Percentiles rank a stretch among this genome's conserved stretches.
Conservation (phyloP, 2,329 filamentous ascomycete genomes). For the Erysiphe pulchra region DNA sequence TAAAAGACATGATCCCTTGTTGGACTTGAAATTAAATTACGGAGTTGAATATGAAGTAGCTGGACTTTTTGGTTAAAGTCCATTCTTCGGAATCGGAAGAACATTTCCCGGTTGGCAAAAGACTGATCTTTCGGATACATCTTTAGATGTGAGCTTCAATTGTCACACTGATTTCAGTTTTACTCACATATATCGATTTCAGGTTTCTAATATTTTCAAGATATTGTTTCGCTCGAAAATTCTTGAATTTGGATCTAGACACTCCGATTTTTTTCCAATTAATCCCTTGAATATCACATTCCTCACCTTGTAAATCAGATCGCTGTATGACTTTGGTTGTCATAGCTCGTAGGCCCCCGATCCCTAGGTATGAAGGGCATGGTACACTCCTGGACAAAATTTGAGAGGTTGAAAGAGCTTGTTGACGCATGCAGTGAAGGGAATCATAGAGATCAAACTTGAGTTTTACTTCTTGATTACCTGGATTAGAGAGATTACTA, state of each 20-base stretch:
- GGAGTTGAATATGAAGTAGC: constrained; percentile 39
- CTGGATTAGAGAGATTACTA: too few species aligned
- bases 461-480: too few species aligned
- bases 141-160: constrained; percentile 2
- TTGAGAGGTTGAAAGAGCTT: too few species aligned
- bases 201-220: constrained; percentile 20
- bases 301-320: constrained; percentile 26
- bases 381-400: too few species aligned
- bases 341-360: constrained; percentile 3
- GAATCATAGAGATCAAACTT: too few species aligned
- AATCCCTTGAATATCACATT: constrained; percentile 31
- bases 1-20: constrained; percentile 31
- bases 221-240: constrained; percentile 17
- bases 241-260: constrained; percentile 13
- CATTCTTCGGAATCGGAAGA: constrained; percentile 32
- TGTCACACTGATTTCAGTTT: constrained; percentile 23
- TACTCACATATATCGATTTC: constrained; percentile 30
- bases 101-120: constrained; percentile 14
- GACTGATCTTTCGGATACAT: constrained; percentile 4
- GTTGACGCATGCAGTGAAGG: too few species aligned
- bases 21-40: constrained; percentile 32
- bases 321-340: constrained; percentile 14
- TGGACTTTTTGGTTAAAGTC: constrained; percentile 25
- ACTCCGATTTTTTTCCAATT: constrained; percentile 29
- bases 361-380: too few species aligned